A percentile compares a stretch with the other conserved stretches of the same genome.
These are phyloP conservation scores for Lachancea quebecensis DNA, from an alignment of 805 yeast genomes.

Conservation along the genomic window DNA sequence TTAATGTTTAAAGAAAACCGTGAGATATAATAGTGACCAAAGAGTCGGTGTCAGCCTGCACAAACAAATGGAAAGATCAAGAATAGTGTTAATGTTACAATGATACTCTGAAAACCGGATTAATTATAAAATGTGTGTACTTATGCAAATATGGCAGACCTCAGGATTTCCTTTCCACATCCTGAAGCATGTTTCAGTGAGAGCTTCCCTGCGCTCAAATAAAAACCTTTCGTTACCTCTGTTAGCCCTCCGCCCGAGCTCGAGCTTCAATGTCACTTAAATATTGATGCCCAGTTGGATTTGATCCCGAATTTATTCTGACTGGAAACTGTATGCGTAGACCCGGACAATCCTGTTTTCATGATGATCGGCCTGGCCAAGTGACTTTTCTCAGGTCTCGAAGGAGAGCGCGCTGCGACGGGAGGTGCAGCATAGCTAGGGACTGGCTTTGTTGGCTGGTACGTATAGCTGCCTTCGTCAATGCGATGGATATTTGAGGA, in stretches of 20 bases:
- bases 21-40: neutral
- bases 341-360: constrained; percentile 11
- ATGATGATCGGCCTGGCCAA: constrained; percentile 17
- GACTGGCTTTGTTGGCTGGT: neutral
- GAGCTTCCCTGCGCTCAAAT: too few species aligned
- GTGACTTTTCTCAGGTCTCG: constrained; percentile 2
- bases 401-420: neutral
- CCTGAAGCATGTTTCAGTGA: too few species aligned
- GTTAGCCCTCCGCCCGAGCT: too few species aligned
- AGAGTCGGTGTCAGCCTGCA: too few species aligned
- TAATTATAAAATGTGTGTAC: too few species aligned
- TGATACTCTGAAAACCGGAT: too few species aligned
- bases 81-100: too few species aligned
- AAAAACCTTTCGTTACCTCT: too few species aligned
- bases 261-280: constrained; percentile 6
- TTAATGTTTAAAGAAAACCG: neutral
- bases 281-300: constrained; percentile 19
- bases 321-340: neutral
- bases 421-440: neutral
- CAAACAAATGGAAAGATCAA: too few species aligned
- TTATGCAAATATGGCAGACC: too few species aligned
- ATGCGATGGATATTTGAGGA: constrained; percentile 12
- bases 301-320: constrained; percentile 7
- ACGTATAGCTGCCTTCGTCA: constrained; percentile 8
- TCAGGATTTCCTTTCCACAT: too few species aligned